A percentile compares a stretch with the other conserved stretches of the same genome.
Conservation (phyloP, 2,329 filamentous ascomycete genomes). For the Ceratocystis lukuohia region DNA sequence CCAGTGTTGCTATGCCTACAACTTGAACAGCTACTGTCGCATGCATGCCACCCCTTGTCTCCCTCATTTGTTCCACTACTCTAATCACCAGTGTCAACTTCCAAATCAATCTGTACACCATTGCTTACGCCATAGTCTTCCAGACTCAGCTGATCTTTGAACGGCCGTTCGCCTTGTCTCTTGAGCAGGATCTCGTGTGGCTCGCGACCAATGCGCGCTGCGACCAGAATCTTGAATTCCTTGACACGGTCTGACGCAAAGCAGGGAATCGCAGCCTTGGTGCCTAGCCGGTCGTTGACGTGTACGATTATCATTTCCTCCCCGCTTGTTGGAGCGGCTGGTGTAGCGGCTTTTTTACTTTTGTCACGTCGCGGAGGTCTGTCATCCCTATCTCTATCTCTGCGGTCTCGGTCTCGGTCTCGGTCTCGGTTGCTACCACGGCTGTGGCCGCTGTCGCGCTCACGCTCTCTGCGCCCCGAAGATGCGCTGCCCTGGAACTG, state of each 20-base stretch:
- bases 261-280: slow-evolving; percentile 88
- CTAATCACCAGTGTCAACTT: slow-evolving; percentile 49
- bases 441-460: slow-evolving; percentile 22
- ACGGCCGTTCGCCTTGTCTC: slow-evolving; percentile 80
- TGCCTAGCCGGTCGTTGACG: slow-evolving; percentile 88
- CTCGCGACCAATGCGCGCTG: slow-evolving; percentile 74
- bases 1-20: neutral
- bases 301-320: slow-evolving; percentile 90
- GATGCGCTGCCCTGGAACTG: too few species aligned
- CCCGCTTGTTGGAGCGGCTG: slow-evolving; percentile 24
- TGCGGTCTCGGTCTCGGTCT: slow-evolving; percentile 14
- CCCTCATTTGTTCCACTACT: too few species aligned
- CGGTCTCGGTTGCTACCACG: slow-evolving; percentile 22
- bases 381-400: slow-evolving; percentile 26
- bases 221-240: slow-evolving; percentile 83
- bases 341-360: slow-evolving; percentile 27
- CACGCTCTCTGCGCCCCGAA: slow-evolving; percentile 21
- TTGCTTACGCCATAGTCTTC: slow-evolving; percentile 92
- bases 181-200: slow-evolving; percentile 86
- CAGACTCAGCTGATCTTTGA: slow-evolving; percentile 78
- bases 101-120: slow-evolving; percentile 58
- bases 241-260: slow-evolving; percentile 71
- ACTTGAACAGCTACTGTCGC: too few species aligned
- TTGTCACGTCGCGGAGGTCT: slow-evolving; percentile 23
- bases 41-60: too few species aligned